Percentiles rank a stretch among this genome's conserved stretches.
Evolutionary conservation across 257 asterid species (phyloP).

Genomic region (Solanum medicagineum): DNA sequence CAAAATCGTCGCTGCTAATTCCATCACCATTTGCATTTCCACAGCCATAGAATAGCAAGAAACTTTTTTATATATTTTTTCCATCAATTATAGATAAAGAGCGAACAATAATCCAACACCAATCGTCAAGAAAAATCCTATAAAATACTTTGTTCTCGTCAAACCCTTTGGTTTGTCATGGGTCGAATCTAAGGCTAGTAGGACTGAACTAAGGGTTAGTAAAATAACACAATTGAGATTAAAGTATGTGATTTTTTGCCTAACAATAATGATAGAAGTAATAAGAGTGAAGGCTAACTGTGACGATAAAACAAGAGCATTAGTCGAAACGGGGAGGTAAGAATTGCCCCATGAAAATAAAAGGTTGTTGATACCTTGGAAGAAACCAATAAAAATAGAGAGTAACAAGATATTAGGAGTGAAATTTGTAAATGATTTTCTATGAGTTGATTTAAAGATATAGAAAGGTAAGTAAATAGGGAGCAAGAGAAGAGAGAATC

Average conservation of each 20-base stretch:
- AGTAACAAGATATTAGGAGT: neutral
- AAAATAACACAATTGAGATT: slow-evolving; percentile 52
- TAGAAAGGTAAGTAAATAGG: slow-evolving; percentile 32
- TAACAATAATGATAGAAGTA: slow-evolving; percentile 35
- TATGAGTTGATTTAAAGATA: slow-evolving; percentile 8
- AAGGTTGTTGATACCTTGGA: slow-evolving; percentile 13
- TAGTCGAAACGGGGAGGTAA: slow-evolving; percentile 59
- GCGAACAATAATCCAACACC: slow-evolving; percentile 56
- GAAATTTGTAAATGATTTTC: slow-evolving; percentile 42
- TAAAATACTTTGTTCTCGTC: slow-evolving; percentile 17
- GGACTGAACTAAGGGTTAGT: slow-evolving; percentile 39
- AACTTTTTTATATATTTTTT: slow-evolving; percentile 32
- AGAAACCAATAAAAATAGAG: slow-evolving; percentile 26
- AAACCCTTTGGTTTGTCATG: slow-evolving; percentile 26
- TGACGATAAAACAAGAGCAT: slow-evolving; percentile 40
- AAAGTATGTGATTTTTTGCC: slow-evolving; percentile 29
- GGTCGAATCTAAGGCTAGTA: slow-evolving; percentile 32
- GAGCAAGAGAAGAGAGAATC: slow-evolving; percentile 48
- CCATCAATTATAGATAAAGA: slow-evolving; percentile 55
- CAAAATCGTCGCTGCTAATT: slow-evolving; percentile 35
- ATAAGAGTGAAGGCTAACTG: slow-evolving; percentile 50
- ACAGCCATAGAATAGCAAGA: slow-evolving; percentile 60
- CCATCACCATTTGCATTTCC: slow-evolving; percentile 71
- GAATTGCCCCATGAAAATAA: slow-evolving; percentile 52
- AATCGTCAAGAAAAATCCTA: slow-evolving; percentile 40